Percentiles rank a stretch among this genome's conserved stretches.
These are phyloP conservation scores for Gigaspora rosea DNA, from an alignment of 192 early-diverging fungal genomes.

Conservation along the genomic window DNA sequence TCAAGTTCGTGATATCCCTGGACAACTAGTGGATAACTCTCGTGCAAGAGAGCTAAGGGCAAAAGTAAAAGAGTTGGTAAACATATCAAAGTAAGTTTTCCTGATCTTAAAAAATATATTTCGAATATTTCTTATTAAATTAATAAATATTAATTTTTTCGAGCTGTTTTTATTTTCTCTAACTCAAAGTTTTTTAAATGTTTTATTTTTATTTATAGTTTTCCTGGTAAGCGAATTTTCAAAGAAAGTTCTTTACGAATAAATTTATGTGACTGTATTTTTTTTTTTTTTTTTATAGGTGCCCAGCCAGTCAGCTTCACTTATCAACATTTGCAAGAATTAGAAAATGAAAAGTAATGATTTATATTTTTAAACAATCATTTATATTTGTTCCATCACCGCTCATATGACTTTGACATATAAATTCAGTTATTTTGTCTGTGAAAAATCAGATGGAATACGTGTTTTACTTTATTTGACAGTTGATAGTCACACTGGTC, in stretches of 20 bases:
- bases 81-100: background rate
- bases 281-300: slow-evolving; percentile 45
- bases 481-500: slow-evolving; percentile 31
- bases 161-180: background rate
- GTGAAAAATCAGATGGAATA: slow-evolving; percentile 84
- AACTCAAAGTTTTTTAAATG: background rate
- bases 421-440: slow-evolving; percentile 65
- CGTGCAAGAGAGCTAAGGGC: background rate
- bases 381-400: background rate
- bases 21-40: background rate
- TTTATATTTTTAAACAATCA: background rate
- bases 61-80: background rate
- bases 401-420: background rate
- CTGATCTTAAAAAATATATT: too few species aligned
- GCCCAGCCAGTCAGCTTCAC: slow-evolving; percentile 70
- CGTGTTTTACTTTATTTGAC: slow-evolving; percentile 60
- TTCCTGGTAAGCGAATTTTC: background rate
- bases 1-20: background rate
- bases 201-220: background rate
- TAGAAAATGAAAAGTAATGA: slow-evolving; percentile 58
- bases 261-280: background rate
- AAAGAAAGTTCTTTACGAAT: background rate
- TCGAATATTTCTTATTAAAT: background rate
- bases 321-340: slow-evolving; percentile 45
- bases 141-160: background rate